These are phyloP conservation scores for Cytospora piceicola DNA, from an alignment of 2,329 filamentous ascomycete genomes.

Conservation along the genomic window DNA sequence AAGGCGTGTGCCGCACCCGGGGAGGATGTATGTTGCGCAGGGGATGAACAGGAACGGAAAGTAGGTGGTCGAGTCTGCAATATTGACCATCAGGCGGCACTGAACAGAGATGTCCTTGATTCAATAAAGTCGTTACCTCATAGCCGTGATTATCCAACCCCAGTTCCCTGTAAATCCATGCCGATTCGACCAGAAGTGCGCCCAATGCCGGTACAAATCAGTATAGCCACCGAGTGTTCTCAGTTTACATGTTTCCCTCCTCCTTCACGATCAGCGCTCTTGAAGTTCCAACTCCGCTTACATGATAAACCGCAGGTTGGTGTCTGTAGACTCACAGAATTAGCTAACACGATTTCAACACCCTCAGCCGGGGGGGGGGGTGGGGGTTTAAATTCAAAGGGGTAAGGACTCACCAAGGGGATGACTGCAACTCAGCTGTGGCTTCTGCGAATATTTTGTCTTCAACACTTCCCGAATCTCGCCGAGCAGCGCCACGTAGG, in stretches of 20 bases:
- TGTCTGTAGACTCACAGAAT: conserved; percentile 15
- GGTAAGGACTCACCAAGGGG: conserved; percentile 73
- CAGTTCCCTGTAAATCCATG: not conserved
- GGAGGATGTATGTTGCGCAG: not conserved
- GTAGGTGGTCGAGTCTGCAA: not conserved
- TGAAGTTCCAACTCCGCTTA: conserved; percentile 6
- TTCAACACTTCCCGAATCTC: conserved; percentile 89
- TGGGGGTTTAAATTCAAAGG: no score
- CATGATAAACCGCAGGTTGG: conserved; percentile 29
- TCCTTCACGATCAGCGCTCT: not conserved
- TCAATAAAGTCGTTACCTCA: conserved; percentile 24
- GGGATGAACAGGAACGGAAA: not conserved
- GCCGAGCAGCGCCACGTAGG: conserved; percentile 93
- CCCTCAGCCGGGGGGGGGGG: not conserved
- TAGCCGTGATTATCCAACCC: conserved; percentile 4
- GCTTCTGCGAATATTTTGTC: conserved; percentile 89
- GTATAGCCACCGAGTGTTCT: not conserved
- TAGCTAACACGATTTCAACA: not conserved
- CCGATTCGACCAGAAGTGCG: not conserved
- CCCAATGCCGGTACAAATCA: not conserved
- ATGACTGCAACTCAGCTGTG: conserved; percentile 94
- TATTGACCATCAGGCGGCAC: not conserved
- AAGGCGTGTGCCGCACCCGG: not conserved
- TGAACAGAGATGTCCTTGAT: conserved; percentile 5
- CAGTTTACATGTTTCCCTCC: not conserved